Evolutionary conservation across 169 alveolate genomes (phyloP), one percentile per base, ranked within the genome.

Genomic region (Babesia bovis): DNA sequence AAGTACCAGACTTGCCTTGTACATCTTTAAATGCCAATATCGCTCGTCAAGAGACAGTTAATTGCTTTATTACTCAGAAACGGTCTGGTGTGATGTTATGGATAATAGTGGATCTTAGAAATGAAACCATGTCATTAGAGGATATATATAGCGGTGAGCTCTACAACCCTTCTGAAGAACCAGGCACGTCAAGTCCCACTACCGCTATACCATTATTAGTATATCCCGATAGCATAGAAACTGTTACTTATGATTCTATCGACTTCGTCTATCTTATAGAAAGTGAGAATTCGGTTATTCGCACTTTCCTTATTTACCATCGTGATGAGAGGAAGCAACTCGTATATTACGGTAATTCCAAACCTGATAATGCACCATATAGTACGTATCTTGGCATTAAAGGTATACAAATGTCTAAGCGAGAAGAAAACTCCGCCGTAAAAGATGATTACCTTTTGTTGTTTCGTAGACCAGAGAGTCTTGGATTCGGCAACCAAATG

Each of bases 401-500:
- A 23, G 47, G 68, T 28, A 23, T 69, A 32, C 58, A 35, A 32
- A 58, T 67, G 87, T 19, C 82, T 25, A 13, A 33, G 21, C 23
- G 23, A 12, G 56, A 58, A 28, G 49, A 30, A 15, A 59, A 71
- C 17, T 13, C 38, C 33, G 42, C 50, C 12, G 81, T 60, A 3
- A 42, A 77, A n/a, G 35, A 77, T 32, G 87, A 79, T 65, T 79
- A 79, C 60, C 47, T 79, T 30, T 58, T 79, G 36, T 30, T 79
- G 25, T 44, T 79, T 38, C 42, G 71, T 23, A 19, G 26, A 50
- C 51, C 57, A 5, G 59, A 33, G 53, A 25, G 13, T 44, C 21
- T 32, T 23, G 45, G 77, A 4, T 5, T 41, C 10, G 36, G 58
- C 7, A 3, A 1, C 3, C 17, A n/a, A 1, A n/a, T 25, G 9